Evolutionary conservation across 2,329 filamentous ascomycete species (phyloP), one percentile per base, ranked within the genome.

Genomic region (Penicillium sp.): DNA sequence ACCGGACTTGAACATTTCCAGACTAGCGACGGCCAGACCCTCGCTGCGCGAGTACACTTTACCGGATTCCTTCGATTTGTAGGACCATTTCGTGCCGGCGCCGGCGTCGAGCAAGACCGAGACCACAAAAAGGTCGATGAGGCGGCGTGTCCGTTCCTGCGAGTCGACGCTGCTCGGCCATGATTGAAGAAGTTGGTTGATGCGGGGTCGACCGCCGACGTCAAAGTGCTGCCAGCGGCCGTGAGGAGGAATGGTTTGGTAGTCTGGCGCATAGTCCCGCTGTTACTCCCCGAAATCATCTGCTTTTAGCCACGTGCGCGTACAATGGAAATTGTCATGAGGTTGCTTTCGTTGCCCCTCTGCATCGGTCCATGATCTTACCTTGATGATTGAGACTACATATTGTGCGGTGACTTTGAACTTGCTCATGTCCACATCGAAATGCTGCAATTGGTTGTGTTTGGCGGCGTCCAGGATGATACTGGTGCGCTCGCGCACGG

Each of bases 1-100:
- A 32, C 93, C 93, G 11, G 81, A 77, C 72, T 95, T 95, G 79
- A 95, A 96, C 90, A 96, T 95, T 59, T 96, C 90, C 59, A 85
- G 64, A 65, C 80, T 84, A 38, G 83, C 83, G 8, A 86, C 83
- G 7, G 90, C 90, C 47, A 96, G 77, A 7, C 90, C 90, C 68
- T 96, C 93, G 52, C 90, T 95, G 43, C 93, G 83, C 45, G 82
- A 78, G 70, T 91, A 97, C 36, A 86, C 69, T 53, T 84, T 85
- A 48, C 88, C 89, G 55, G 90, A 94, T 64, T 95, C 90, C 54
- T 84, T 84, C 65, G 89, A 95, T 74, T 88, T 93, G 73, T 95
- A 98, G 58, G 83, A 85, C 93, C 93, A 98, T 56, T 82, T 79
- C 3, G 83, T 91, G 36, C 93, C 93, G 2, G 93, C 90, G 36